These are phyloP conservation scores for Fusarium cyanostomum DNA, from an alignment of 2,329 filamentous ascomycete genomes.

Conservation along the genomic window DNA sequence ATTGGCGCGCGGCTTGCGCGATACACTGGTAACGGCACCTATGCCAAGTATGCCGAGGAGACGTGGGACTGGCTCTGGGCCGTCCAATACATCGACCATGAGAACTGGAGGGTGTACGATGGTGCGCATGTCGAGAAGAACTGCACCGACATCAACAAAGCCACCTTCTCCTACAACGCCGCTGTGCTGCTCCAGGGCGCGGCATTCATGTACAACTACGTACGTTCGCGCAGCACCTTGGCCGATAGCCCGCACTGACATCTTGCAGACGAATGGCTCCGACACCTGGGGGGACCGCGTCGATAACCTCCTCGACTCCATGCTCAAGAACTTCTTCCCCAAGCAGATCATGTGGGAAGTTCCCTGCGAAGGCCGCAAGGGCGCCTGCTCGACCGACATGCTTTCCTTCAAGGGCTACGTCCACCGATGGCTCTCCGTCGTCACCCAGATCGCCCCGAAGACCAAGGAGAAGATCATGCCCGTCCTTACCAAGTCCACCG, in stretches of 20 bases:
- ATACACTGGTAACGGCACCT: constrained; percentile 74
- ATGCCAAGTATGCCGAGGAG: constrained; percentile 68
- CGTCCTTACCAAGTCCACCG: constrained; percentile 65
- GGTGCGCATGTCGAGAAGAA: constrained; percentile 66
- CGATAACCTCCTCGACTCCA: constrained; percentile 62
- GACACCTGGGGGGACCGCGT: constrained; percentile 65
- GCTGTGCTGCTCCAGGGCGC: constrained; percentile 70
- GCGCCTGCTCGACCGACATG: constrained; percentile 76
- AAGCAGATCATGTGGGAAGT: constrained; percentile 71
- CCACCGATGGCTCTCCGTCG: constrained; percentile 70
- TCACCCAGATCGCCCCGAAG: constrained; percentile 70
- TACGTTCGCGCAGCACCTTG: constrained; percentile 43
- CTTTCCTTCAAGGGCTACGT: constrained; percentile 77
- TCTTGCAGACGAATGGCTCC: constrained; percentile 59
- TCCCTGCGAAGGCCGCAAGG: constrained; percentile 67
- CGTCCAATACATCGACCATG: constrained; percentile 67
- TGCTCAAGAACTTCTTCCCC: constrained; percentile 63
- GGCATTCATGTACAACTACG: constrained; percentile 74
- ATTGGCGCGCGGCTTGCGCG: constrained; percentile 74
- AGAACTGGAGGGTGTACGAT: constrained; percentile 71
- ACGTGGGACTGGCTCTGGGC: constrained; percentile 69
- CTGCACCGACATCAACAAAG: constrained; percentile 68
- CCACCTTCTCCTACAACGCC: constrained; percentile 74
- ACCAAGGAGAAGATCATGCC: constrained; percentile 64
- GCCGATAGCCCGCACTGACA: constrained; percentile 26